These are phyloP conservation scores for Phytophthora pinifolia DNA, from an alignment of 352 stramenopile species.

Conservation along the genomic window DNA sequence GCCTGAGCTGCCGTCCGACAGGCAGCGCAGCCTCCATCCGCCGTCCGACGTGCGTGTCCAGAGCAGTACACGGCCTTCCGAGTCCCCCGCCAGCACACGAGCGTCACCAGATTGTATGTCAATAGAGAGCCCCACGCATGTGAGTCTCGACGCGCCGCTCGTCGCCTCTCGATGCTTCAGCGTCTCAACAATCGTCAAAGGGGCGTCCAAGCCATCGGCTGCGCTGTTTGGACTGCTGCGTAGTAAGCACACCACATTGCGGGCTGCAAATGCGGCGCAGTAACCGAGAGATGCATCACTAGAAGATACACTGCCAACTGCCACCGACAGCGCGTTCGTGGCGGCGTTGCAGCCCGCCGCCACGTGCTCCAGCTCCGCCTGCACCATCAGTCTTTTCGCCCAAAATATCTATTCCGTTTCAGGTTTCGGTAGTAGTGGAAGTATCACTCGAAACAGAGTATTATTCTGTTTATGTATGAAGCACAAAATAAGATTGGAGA, in stretches of 20 bases:
- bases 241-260: constrained; percentile 54
- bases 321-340: constrained; percentile 46
- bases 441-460: too few relatives aligned
- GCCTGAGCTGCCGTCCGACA: constrained; percentile 12
- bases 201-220: constrained; percentile 1
- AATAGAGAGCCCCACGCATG: constrained; percentile 38
- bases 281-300: neutral
- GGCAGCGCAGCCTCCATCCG: constrained; percentile 23
- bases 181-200: constrained; percentile 36
- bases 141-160: constrained; percentile 39
- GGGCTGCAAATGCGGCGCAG: constrained; percentile 43
- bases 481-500: too few relatives aligned
- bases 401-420: too few relatives aligned
- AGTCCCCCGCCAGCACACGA: constrained; percentile 60
- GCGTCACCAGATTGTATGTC: neutral
- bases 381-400: constrained; percentile 6
- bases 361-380: constrained; percentile 47
- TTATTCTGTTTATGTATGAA: too few relatives aligned
- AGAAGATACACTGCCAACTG: constrained; percentile 10
- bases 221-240: neutral
- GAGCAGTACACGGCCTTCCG: constrained; percentile 59
- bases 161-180: constrained; percentile 47
- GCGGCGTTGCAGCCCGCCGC: constrained; percentile 52
- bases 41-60: constrained; percentile 25
- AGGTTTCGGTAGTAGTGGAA: too few relatives aligned